Evolutionary conservation across 208 protist genomes (phyloP).

Genomic region (Naegleria fowleri): DNA sequence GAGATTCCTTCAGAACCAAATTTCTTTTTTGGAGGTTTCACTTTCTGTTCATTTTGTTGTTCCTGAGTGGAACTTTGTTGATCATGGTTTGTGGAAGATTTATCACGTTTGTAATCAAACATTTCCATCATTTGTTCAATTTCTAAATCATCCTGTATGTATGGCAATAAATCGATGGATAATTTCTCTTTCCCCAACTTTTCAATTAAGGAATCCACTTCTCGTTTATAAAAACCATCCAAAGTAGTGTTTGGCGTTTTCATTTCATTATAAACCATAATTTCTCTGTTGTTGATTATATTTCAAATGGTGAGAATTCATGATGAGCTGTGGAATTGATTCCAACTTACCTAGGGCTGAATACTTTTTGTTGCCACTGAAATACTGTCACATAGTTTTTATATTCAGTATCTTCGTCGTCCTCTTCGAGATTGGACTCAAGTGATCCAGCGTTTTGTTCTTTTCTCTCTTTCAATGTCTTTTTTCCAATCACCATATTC

Average conservation of each 20-base stretch:
- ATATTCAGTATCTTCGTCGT: neutral
- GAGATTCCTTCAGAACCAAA: neutral
- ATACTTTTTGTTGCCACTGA: slow-evolving; percentile 24
- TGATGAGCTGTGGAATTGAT: too few species aligned
- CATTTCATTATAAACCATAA: neutral
- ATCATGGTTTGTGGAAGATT: neutral
- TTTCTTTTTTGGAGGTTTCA: neutral
- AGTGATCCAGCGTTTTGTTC: neutral
- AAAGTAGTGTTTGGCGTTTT: neutral
- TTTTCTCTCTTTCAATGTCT: neutral
- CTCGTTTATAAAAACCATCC: neutral
- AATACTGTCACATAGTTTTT: neutral
- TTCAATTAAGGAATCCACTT: neutral
- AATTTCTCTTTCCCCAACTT: neutral
- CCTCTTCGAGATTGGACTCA: neutral
- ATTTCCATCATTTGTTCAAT: too few species aligned
- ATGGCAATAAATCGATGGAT: neutral
- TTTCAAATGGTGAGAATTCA: too few species aligned
- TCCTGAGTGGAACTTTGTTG: neutral
- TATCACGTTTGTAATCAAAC: neutral
- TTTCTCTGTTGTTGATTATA: neutral
- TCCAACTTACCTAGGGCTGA: neutral
- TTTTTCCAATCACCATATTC: neutral
- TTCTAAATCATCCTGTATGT: neutral
- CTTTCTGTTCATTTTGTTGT: neutral